A percentile compares a stretch with the other conserved stretches of the same genome.
phyloP scores from a whole-genome alignment of 768 basidiomycete genomes.

The Brasilioporus rufonigricans region DNA sequence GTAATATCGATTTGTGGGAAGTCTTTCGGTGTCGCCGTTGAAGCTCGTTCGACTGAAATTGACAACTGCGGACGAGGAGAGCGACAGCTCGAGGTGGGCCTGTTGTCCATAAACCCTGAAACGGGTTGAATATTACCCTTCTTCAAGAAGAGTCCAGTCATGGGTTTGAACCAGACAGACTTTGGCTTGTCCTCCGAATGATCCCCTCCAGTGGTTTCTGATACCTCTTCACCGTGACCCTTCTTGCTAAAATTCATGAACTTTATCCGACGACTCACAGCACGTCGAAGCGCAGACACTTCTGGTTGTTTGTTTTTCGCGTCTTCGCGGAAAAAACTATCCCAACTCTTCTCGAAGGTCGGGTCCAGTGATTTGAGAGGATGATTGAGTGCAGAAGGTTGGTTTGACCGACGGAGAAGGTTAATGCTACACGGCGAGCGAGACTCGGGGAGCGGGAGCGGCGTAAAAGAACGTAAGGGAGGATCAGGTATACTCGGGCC shows the following conservation, averaged over 20 bases:
- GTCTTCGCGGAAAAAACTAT: slow-evolving; percentile 41
- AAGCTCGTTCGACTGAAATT: slow-evolving; percentile 43
- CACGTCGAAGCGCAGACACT: slow-evolving; percentile 23
- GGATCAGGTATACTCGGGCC: slow-evolving; percentile 17
- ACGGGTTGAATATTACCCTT: slow-evolving; percentile 11
- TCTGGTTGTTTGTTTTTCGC: slow-evolving; percentile 18
- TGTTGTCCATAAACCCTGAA: slow-evolving; percentile 21
- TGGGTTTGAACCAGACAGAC: slow-evolving; percentile 37
- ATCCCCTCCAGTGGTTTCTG: slow-evolving; percentile 5
- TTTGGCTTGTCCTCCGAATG: slow-evolving; percentile 29
- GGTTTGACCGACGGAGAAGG: slow-evolving; percentile 39
- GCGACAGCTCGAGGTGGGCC: slow-evolving; percentile 10
- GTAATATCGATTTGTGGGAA: slow-evolving; percentile 31
- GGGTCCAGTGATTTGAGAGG: slow-evolving; percentile 29
- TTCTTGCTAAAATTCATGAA: slow-evolving; percentile 45
- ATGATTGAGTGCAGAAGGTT: slow-evolving; percentile 26
- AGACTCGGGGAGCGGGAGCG: slow-evolving; percentile 38
- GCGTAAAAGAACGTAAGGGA: slow-evolving; percentile 48
- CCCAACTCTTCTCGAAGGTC: slow-evolving; percentile 41
- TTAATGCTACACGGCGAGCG: slow-evolving; percentile 30
- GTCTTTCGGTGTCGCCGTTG: slow-evolving; percentile 23
- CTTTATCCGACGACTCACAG: slow-evolving; percentile 37
- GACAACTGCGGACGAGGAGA: slow-evolving; percentile 36
- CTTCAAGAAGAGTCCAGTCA: slow-evolving; percentile 32
- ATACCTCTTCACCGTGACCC: slow-evolving; percentile 26